Conservation (phyloP, 331 rosid species). For the Erythrophleum ivorense region DNA sequence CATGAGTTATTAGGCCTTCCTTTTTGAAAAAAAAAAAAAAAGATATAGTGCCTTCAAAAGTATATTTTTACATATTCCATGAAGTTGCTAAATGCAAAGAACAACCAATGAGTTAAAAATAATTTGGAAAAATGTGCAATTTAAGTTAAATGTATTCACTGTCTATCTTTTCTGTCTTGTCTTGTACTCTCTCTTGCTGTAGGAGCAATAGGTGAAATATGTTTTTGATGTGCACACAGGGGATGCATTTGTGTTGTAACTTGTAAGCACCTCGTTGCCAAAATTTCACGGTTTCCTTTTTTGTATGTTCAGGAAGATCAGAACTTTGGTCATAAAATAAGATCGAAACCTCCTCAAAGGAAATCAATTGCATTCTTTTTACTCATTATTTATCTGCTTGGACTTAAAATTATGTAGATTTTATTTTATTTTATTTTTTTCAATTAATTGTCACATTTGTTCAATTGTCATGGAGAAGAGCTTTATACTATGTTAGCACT, state of each 20-base stretch:
- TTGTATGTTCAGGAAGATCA: background rate
- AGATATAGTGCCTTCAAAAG: background rate
- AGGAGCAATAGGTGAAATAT: background rate
- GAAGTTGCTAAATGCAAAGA: background rate
- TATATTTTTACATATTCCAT: background rate
- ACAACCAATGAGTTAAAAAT: background rate
- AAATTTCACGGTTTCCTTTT: background rate
- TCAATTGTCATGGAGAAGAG: background rate
- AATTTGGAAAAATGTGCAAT: background rate
- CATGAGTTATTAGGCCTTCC: background rate
- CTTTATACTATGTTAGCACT: too few relatives aligned
- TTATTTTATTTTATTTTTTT: background rate
- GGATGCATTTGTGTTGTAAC: background rate
- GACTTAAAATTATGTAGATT: background rate
- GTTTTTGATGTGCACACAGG: background rate
- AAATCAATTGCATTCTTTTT: background rate
- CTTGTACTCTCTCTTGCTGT: background rate
- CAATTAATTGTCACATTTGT: background rate
- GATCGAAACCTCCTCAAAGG: background rate
- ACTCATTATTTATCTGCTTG: constrained; percentile 14
- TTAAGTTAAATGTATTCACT: background rate
- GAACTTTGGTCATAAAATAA: background rate
- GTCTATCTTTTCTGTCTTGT: background rate
- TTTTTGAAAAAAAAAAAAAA: too few relatives aligned
- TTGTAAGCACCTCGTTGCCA: constrained; percentile 5